Base-by-base conservation (phyloP, 192 early-diverging fungal species). In the Glomus cerebriforme region DNA sequence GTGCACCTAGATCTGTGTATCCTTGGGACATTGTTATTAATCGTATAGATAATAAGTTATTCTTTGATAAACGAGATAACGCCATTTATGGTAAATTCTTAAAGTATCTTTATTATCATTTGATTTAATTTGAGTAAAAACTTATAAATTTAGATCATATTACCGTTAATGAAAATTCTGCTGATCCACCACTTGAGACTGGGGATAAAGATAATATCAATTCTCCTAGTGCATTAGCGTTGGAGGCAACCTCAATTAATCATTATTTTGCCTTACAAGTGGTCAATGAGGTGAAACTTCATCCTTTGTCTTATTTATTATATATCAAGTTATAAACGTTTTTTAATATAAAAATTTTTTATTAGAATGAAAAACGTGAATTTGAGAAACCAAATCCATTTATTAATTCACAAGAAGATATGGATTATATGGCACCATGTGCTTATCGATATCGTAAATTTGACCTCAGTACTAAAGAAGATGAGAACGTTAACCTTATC, bases 21-120 rank as follows among this genome's bases (percentile, higher is more conserved):
- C 92, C 96, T 19, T 99, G 96, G 96, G 98, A 99, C 78, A 91
- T 99, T 65, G 91, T 99, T 49, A 90, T 97, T 69, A 95, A 89
- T 80, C 95, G 96, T 79, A 86, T 87, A 15, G 91, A 89, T 70
- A 92, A 91, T 80, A 91, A 93, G 84, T 84, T 99, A 62, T 92
- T 92, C 82, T 88, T 99, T 62, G 98, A 99, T 84, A 98, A 97
- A 87, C 90, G 98, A 62, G 88, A 91, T 45, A 94, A 93, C 65
- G 94, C 95, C 17, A 85, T 86, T 17, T 92, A 92, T 71, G 90
- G 86, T 90, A 22, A 54, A 19, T 64, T 37, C 43, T 9, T 59
- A 34, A 63, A 70, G 2, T 65, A 19, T 35, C 8, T 6, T 35
- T 32, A 78, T 73, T 62, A 13, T 59, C 9, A 54, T 15, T 22